A percentile compares a stretch with the other conserved stretches of the same genome.
Conservation (phyloP, 1,139 yeast species). For the Geotrichum aggregatum region DNA sequence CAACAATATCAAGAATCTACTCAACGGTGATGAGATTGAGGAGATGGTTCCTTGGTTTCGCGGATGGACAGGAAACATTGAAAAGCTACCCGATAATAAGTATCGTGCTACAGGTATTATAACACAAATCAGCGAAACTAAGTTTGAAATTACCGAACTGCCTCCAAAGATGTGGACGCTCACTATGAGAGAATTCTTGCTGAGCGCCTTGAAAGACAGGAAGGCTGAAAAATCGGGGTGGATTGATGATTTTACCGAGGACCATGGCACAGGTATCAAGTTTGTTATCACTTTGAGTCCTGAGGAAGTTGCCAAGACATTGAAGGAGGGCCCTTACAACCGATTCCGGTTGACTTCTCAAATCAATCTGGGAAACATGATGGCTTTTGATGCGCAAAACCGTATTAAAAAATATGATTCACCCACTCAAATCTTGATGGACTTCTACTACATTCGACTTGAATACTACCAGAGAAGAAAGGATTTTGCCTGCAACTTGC, state of each 20-base stretch:
- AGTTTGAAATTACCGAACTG: slow-evolving; percentile 84
- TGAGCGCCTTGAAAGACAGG: slow-evolving; percentile 53
- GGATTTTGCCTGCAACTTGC: slow-evolving; percentile 64
- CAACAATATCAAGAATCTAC: slow-evolving; percentile 61
- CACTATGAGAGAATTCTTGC: slow-evolving; percentile 76
- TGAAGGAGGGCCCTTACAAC: slow-evolving; percentile 70
- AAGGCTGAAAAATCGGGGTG: slow-evolving; percentile 52
- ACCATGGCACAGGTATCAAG: slow-evolving; percentile 75
- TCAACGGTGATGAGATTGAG: slow-evolving; percentile 66
- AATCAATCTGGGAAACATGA: slow-evolving; percentile 80
- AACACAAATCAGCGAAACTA: slow-evolving; percentile 73
- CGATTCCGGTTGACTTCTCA: slow-evolving; percentile 73
- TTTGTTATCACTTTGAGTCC: slow-evolving; percentile 70
- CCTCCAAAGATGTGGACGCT: slow-evolving; percentile 94
- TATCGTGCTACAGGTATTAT: slow-evolving; percentile 75
- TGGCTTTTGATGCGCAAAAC: slow-evolving; percentile 91
- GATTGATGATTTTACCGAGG: slow-evolving; percentile 95
- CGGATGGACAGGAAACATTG: slow-evolving; percentile 89
- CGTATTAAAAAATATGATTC: slow-evolving; percentile 76
- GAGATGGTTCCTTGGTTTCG: slow-evolving; percentile 92
- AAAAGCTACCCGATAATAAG: slow-evolving; percentile 54
- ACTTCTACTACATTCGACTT: slow-evolving; percentile 79
- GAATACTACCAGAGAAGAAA: slow-evolving; percentile 90
- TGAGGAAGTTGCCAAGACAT: slow-evolving; percentile 80
- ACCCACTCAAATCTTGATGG: slow-evolving; percentile 73